Conservation (phyloP, 2,329 filamentous ascomycete species). For the Aspergillus pseudoviridinutans region DNA sequence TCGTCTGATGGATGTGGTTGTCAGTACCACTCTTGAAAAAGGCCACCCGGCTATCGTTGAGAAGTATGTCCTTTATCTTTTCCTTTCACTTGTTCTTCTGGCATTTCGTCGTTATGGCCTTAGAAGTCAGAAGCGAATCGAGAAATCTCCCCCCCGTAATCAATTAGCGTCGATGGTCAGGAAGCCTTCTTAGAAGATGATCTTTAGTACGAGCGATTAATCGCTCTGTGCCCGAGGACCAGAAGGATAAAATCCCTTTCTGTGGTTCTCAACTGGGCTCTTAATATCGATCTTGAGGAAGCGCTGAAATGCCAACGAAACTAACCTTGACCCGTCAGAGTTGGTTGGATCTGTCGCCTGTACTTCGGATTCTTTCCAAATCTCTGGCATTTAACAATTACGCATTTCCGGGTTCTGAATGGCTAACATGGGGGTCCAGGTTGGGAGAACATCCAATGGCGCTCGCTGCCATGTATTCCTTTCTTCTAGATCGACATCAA, state of each 20-base stretch:
- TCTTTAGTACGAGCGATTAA: constrained; percentile 26
- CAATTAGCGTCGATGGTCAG: constrained; percentile 24
- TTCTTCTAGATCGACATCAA: constrained; percentile 47
- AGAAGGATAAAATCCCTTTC: constrained; percentile 1
- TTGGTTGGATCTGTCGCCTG: not conserved
- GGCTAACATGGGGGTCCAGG: constrained; percentile 34
- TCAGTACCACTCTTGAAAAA: constrained; percentile 39
- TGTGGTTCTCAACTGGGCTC: not conserved
- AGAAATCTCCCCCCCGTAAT: constrained; percentile 35
- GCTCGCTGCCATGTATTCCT: constrained; percentile 45
- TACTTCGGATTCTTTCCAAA: not conserved
- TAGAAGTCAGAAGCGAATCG: constrained; percentile 34
- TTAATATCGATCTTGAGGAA: constrained; percentile 4
- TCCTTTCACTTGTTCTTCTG: constrained; percentile 16
- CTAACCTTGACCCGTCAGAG: not conserved
- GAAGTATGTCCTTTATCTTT: constrained; percentile 43
- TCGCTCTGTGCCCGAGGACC: constrained; percentile 9
- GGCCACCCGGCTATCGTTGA: constrained; percentile 46
- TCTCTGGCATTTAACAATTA: not conserved
- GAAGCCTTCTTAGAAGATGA: constrained; percentile 22
- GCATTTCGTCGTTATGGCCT: constrained; percentile 27
- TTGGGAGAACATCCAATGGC: constrained; percentile 48
- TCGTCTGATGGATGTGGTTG: constrained; percentile 52
- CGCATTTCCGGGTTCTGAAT: constrained; percentile 3
- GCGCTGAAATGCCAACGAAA: not conserved